Conservation (phyloP, 1,284 basidiomycete genomes). For the Pseudozyma tsukubaensis region DNA sequence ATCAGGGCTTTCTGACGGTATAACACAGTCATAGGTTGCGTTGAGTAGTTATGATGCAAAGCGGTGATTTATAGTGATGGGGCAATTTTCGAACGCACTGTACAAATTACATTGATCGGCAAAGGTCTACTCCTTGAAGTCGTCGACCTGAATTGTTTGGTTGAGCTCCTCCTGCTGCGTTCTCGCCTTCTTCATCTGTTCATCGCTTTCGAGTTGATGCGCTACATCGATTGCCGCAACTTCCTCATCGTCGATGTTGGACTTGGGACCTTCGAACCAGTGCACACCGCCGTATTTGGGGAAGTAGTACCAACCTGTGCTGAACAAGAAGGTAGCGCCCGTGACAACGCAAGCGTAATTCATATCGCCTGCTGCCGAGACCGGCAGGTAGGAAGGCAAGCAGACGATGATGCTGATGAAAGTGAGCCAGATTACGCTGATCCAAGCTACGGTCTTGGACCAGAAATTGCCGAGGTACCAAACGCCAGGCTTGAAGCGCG, state of each 20-base stretch:
- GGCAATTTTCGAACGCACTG: too few relatives aligned
- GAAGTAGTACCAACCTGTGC: conserved; percentile 44
- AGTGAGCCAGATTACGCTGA: conserved; percentile 32
- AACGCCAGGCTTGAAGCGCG: conserved; percentile 35
- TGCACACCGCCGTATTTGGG: conserved; percentile 46
- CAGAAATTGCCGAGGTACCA: conserved; percentile 55
- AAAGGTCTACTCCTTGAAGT: conserved; percentile 28
- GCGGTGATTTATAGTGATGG: too few relatives aligned
- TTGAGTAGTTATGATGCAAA: too few relatives aligned
- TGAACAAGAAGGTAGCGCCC: conserved; percentile 42
- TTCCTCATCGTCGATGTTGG: conserved; percentile 44
- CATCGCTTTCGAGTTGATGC: conserved; percentile 21
- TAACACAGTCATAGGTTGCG: too few relatives aligned
- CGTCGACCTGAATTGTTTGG: conserved; percentile 30
- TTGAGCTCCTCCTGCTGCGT: conserved; percentile 23
- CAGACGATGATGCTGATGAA: conserved; percentile 54
- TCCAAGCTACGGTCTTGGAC: conserved; percentile 40
- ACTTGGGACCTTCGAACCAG: conserved; percentile 50
- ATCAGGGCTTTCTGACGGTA: too few relatives aligned
- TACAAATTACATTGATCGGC: too few relatives aligned
- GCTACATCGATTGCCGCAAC: conserved; percentile 28
- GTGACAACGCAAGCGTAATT: conserved; percentile 56
- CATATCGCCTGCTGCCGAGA: conserved; percentile 40
- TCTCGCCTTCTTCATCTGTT: conserved; percentile 30
- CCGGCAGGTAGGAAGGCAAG: conserved; percentile 41